These are phyloP conservation scores for Sclerotinia nivalis DNA, from an alignment of 2,329 filamentous ascomycete genomes.

Conservation along the genomic window DNA sequence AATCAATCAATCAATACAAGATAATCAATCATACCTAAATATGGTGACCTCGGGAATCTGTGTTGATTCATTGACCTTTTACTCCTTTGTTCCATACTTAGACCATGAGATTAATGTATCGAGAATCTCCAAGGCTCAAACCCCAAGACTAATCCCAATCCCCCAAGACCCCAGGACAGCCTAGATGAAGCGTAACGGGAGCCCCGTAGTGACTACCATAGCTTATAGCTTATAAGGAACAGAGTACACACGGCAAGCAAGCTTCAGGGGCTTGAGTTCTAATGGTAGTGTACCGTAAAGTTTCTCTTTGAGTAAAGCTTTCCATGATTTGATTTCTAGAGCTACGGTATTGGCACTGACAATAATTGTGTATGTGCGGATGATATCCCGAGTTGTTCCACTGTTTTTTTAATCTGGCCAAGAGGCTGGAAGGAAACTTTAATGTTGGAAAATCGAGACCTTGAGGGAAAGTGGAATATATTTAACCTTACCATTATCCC, in stretches of 20 bases:
- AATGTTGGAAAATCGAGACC: neutral
- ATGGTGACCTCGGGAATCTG: no score
- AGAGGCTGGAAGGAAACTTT: neutral
- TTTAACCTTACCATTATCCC: no score
- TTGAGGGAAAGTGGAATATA: no score
- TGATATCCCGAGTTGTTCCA: constrained; percentile 1
- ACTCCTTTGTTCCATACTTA: no score
- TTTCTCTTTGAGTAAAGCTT: neutral
- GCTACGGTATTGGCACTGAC: neutral
- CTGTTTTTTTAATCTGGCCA: neutral
- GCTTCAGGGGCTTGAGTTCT: neutral
- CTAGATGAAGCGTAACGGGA: neutral
- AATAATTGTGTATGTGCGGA: neutral
- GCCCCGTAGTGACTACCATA: neutral
- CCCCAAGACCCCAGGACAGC: neutral
- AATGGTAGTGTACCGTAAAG: neutral
- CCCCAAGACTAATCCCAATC: neutral
- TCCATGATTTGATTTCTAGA: neutral
- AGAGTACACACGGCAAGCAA: neutral
- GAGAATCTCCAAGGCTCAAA: neutral
- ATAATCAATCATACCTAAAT: no score
- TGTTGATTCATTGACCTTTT: no score
- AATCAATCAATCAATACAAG: no score
- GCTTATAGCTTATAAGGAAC: neutral
- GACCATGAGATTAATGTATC: neutral